Conservation (phyloP, 177 flowering plant genomes). For the Vitis hybrid region DNA sequence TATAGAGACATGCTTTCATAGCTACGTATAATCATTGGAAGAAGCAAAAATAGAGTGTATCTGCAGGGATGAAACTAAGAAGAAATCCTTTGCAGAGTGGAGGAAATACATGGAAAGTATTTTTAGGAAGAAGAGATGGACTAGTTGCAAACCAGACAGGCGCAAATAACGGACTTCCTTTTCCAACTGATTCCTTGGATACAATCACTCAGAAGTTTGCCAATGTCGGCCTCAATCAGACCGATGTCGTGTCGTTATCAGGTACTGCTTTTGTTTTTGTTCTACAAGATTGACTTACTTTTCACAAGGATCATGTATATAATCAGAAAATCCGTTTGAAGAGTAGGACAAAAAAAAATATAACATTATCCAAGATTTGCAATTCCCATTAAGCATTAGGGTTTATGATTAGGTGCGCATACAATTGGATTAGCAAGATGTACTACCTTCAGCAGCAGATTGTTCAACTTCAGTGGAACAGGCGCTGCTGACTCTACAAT, state of each 20-base stretch:
- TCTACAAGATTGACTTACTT: too few species aligned
- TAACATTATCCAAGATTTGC: too few species aligned
- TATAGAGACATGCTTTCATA: background rate
- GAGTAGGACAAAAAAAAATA: background rate
- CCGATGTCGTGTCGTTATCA: slow-evolving; percentile 76
- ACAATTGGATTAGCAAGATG: slow-evolving; percentile 80
- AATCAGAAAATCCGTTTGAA: too few species aligned
- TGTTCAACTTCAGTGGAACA: slow-evolving; percentile 59
- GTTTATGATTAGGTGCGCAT: slow-evolving; percentile 56
- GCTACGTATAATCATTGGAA: background rate
- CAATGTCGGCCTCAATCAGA: slow-evolving; percentile 55
- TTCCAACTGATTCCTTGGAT: slow-evolving; percentile 52
- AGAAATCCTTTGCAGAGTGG: slow-evolving; percentile 57
- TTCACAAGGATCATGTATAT: too few species aligned
- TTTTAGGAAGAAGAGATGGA: slow-evolving; percentile 86
- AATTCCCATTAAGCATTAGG: background rate
- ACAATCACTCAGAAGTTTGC: slow-evolving; percentile 52
- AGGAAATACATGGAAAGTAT: slow-evolving; percentile 71
- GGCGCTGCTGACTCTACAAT: slow-evolving; percentile 63
- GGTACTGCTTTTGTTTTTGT: slow-evolving; percentile 30
- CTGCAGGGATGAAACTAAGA: background rate
- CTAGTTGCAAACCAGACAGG: slow-evolving; percentile 57
- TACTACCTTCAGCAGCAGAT: slow-evolving; percentile 52
- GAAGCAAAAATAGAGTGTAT: background rate
- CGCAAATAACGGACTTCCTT: slow-evolving; percentile 57